Base-by-base conservation (phyloP, 2,329 filamentous ascomycete species). In the Dactylonectria macrodidyma region DNA sequence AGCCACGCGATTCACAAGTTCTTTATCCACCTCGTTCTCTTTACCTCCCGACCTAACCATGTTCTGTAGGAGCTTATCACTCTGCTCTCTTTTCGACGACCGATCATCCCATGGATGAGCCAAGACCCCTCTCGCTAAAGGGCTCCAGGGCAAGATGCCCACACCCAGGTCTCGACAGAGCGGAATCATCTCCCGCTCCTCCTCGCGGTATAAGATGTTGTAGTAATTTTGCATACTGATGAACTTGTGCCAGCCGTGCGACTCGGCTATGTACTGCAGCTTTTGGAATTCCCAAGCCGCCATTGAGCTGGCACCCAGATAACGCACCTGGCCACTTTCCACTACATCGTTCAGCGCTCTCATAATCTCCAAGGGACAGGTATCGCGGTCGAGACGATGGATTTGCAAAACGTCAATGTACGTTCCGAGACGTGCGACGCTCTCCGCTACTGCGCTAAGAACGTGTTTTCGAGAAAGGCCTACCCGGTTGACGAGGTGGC, bases 391-490 rank as follows among this genome's bases (percentile, higher is more conserved):
- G 87, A 1, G 89, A 88, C 30, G 81, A 85, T 59, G 36, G 10
- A 41, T 41, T 16, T 85, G 80, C 0, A 91, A 82, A 0, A 91
- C 82, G 56, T 91, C 89, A 60, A 91, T 88, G 76, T 91, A 90
- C 2, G 80, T 89, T 33, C 84, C 86, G 38, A 92, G 81, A 30
- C 89, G 80, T 59, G 82, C 78, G 3, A 90, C 80, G 59, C 87
- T 90, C 48, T 84, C 86, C 14, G 92, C 86, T 5, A 93, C 91
- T 0, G 89, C 88, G 70, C 90, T 87, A 73, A 93, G 89, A 72
- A 93, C 90, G 65, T 90, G 87, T 73, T 88, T 88, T 48, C 91
- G 83, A 22, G 86, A 89, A 22, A 93, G 80, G 0, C 91, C 90
- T 46, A 81, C 79, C 52, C 79, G 78, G 6, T 81, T 81, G 7